A percentile compares a stretch with the other conserved stretches of the same genome.
Evolutionary conservation across 768 basidiomycete genomes (phyloP).

Genomic region (Plicaturopsis crispa): DNA sequence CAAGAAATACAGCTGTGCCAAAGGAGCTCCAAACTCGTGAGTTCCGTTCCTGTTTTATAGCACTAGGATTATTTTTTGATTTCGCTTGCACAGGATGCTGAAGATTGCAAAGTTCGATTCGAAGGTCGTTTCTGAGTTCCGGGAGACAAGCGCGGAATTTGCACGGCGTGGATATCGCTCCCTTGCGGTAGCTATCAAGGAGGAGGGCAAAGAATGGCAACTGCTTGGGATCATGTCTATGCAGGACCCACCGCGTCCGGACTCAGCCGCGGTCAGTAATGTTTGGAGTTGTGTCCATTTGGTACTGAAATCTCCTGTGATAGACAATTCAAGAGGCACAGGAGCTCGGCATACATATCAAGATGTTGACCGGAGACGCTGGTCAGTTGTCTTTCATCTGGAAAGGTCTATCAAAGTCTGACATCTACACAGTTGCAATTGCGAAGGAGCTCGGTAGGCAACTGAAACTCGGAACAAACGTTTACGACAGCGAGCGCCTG

Average conservation of each 20-base stretch:
- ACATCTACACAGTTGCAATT: too few relatives aligned
- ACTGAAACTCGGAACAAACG: constrained; percentile 35
- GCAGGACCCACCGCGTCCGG: constrained; percentile 38
- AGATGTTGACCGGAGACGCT: constrained; percentile 46
- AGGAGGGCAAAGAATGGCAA: constrained; percentile 33
- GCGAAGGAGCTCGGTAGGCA: constrained; percentile 38
- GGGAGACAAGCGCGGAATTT: constrained; percentile 26
- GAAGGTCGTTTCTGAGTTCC: constrained; percentile 24
- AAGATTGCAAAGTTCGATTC: constrained; percentile 27
- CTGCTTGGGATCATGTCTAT: constrained; percentile 30
- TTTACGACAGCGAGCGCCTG: constrained; percentile 36
- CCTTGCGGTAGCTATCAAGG: constrained; percentile 38
- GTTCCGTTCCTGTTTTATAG: constrained; percentile 2
- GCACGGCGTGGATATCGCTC: constrained; percentile 37
- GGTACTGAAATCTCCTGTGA: neutral
- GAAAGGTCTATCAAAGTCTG: too few relatives aligned
- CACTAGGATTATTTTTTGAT: neutral
- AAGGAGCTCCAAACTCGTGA: constrained; percentile 38
- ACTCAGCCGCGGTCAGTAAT: constrained; percentile 28
- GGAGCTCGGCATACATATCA: constrained; percentile 34
- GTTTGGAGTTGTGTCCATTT: too few relatives aligned
- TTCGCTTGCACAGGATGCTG: constrained; percentile 28
- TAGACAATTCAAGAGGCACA: constrained; percentile 35
- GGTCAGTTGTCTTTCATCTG: too few relatives aligned
- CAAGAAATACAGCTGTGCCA: constrained; percentile 31